These are phyloP conservation scores for Penicilliopsis zonata DNA, from an alignment of 495 filamentous ascomycete species.

Conservation along the genomic window DNA sequence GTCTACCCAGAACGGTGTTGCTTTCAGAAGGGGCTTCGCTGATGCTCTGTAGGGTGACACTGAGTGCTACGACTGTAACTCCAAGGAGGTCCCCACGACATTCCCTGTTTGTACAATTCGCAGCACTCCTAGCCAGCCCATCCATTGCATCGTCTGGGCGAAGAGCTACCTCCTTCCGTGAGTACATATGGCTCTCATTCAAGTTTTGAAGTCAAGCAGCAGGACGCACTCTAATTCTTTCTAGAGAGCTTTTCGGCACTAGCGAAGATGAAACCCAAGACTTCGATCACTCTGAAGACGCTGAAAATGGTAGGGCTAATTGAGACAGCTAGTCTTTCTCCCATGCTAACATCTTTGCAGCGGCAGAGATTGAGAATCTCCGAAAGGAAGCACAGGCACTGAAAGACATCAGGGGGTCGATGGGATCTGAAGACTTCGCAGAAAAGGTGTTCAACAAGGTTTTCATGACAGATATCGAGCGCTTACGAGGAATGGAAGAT, in stretches of 20 bases:
- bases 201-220: background rate
- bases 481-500: conserved; percentile 79
- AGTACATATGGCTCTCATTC: conserved; percentile 10
- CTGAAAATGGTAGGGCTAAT: conserved; percentile 53
- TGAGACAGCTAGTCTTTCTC: background rate
- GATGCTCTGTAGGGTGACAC: conserved; percentile 52
- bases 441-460: conserved; percentile 86
- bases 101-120: conserved; percentile 96
- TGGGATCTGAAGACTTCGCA: conserved; percentile 70
- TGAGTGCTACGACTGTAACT: conserved; percentile 91
- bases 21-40: conserved; percentile 3
- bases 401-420: conserved; percentile 68
- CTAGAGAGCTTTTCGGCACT: conserved; percentile 74
- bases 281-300: conserved; percentile 65
- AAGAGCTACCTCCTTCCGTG: conserved; percentile 91
- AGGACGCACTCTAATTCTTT: conserved; percentile 6
- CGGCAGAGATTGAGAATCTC: conserved; percentile 77
- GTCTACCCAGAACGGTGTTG: background rate
- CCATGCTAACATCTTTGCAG: conserved; percentile 18
- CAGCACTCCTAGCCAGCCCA: conserved; percentile 86
- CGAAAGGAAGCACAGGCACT: conserved; percentile 72
- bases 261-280: conserved; percentile 67
- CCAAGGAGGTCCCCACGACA: conserved; percentile 77
- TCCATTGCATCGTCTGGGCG: conserved; percentile 99
- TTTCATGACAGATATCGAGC: conserved; percentile 73